These are phyloP conservation scores for Thalassiosira gravida DNA, from an alignment of 352 stramenopile genomes.

Conservation along the genomic window DNA sequence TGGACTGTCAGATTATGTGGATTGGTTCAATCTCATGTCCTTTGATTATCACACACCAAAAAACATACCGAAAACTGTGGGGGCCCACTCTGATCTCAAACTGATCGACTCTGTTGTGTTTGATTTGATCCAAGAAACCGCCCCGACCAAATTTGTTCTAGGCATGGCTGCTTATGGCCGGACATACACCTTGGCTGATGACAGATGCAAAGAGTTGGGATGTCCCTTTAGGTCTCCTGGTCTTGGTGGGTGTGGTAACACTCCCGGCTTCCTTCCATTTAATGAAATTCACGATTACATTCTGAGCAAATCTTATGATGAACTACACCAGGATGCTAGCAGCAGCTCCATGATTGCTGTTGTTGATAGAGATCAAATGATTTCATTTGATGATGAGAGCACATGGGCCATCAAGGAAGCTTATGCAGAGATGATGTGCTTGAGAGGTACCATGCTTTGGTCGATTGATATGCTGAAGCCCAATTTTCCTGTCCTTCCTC, in stretches of 20 bases:
- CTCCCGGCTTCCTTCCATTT: conserved; percentile 60
- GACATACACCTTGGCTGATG: conserved; percentile 58
- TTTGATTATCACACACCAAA: conserved; percentile 69
- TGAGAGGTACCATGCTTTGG: conserved; percentile 65
- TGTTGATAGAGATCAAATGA: conserved; percentile 58
- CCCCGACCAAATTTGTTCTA: conserved; percentile 62
- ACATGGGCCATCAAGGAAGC: conserved; percentile 66
- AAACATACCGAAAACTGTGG: conserved; percentile 56
- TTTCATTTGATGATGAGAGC: conserved; percentile 62
- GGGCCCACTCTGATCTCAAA: conserved; percentile 60
- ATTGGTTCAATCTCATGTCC: conserved; percentile 72
- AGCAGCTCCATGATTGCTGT: conserved; percentile 64
- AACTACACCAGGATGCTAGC: conserved; percentile 57
- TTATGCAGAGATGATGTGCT: conserved; percentile 69
- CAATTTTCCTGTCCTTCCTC: conserved; percentile 12
- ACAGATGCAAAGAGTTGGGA: conserved; percentile 56
- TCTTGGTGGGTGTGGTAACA: conserved; percentile 61
- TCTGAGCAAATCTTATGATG: conserved; percentile 46
- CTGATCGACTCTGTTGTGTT: conserved; percentile 56
- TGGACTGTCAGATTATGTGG: conserved; percentile 52
- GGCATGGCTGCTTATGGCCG: conserved; percentile 63
- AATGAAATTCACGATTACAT: conserved; percentile 62
- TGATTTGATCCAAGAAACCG: conserved; percentile 38
- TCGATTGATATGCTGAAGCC: conserved; percentile 64
- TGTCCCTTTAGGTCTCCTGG: conserved; percentile 66